These are phyloP conservation scores for Cicer yamashitae DNA, from an alignment of 306 rosid genomes.

Conservation along the genomic window DNA sequence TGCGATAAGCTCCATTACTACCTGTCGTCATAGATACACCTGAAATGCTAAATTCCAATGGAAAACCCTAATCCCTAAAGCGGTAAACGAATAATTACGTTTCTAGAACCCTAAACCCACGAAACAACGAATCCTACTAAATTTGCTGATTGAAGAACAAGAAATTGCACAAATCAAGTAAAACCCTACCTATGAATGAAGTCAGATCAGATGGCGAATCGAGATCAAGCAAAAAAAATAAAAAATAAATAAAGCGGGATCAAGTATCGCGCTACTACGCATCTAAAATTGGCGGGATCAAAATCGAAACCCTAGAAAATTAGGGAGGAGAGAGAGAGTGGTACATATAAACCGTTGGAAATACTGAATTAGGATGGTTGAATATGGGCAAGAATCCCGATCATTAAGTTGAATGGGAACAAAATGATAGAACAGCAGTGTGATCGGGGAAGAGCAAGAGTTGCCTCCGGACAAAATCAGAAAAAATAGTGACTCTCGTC, in stretches of 20 bases:
- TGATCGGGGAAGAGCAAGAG: neutral
- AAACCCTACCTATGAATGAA: neutral
- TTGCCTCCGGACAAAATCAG: too few species aligned
- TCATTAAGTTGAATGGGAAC: neutral
- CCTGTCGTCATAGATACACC: conserved; percentile 77
- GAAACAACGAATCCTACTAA: conserved; percentile 32
- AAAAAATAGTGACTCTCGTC: too few species aligned
- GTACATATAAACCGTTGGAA: neutral
- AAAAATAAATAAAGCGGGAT: neutral
- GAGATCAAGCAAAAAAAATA: neutral
- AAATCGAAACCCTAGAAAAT: neutral
- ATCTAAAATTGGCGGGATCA: neutral
- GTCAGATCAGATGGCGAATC: neutral
- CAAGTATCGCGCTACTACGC: neutral
- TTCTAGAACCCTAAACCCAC: conserved; percentile 53
- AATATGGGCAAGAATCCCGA: neutral
- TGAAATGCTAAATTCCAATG: conserved; percentile 26
- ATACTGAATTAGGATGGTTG: neutral
- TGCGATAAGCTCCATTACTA: conserved; percentile 76
- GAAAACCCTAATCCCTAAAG: conserved; percentile 42
- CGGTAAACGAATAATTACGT: conserved; percentile 1
- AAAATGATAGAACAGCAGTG: neutral
- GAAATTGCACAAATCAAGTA: neutral
- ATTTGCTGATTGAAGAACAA: neutral
- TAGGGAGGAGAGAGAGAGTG: neutral